Evolutionary conservation across 1,139 yeast genomes (phyloP).

Genomic region (Kluyveromyces sp.): DNA sequence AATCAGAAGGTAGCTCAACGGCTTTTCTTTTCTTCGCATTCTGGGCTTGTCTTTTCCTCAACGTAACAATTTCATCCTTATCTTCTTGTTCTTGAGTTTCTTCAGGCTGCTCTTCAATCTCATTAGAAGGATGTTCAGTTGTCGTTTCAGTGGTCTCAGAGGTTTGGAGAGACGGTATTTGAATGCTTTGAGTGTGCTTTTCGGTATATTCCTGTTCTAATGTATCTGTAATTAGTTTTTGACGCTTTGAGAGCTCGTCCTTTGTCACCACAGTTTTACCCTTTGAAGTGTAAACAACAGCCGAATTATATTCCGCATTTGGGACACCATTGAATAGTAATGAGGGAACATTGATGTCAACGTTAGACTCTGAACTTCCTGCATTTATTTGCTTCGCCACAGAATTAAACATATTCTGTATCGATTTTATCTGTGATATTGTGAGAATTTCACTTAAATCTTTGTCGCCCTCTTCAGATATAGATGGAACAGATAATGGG

Average conservation of each 20-base stretch:
- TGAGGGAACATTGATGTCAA: not conserved
- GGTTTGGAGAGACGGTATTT: not conserved
- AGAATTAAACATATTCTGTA: slow-evolving; percentile 5
- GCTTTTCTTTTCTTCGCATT: slow-evolving; percentile 11
- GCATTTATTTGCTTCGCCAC: not conserved
- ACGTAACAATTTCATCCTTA: slow-evolving; percentile 47
- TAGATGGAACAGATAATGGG: slow-evolving; percentile 3
- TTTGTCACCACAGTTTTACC: slow-evolving; percentile 4
- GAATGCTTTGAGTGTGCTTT: not conserved
- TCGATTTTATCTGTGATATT: slow-evolving; percentile 13
- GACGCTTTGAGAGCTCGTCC: slow-evolving; percentile 9
- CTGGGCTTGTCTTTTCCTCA: slow-evolving; percentile 35
- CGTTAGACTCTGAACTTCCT: not conserved
- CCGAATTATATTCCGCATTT: slow-evolving; percentile 3
- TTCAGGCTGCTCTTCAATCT: not conserved
- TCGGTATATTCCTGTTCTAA: slow-evolving; percentile 5
- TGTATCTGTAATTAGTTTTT: slow-evolving; percentile 6
- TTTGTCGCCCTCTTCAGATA: slow-evolving; percentile 7
- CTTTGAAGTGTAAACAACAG: slow-evolving; percentile 7
- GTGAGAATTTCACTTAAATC: slow-evolving; percentile 9
- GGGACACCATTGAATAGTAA: not conserved
- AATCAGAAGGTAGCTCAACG: slow-evolving; percentile 15
- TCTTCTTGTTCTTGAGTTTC: slow-evolving; percentile 12
- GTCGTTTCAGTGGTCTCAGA: not conserved
- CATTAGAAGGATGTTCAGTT: not conserved